These are phyloP conservation scores for Murraya paniculata DNA, from an alignment of 345 rosid species.

Conservation along the genomic window DNA sequence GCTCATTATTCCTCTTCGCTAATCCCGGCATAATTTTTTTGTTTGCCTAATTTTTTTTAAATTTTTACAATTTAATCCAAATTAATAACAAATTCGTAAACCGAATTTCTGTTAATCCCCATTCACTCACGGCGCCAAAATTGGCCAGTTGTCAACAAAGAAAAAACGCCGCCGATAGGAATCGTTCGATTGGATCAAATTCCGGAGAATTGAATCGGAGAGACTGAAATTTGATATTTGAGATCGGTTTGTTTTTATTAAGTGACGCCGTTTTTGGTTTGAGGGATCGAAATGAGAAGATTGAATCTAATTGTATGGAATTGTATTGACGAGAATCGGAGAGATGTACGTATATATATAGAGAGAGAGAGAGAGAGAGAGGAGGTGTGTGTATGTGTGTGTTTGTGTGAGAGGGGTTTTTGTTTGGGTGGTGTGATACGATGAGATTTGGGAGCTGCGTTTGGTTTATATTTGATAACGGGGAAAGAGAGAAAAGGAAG, in stretches of 20 bases:
- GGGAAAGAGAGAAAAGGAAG: background rate
- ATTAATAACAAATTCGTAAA: slow-evolving; percentile 25
- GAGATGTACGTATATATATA: too few relatives aligned
- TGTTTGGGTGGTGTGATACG: background rate
- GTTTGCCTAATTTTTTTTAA: slow-evolving; percentile 2
- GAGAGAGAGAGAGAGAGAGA: too few relatives aligned
- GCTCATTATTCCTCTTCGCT: slow-evolving; percentile 58
- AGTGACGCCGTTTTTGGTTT: background rate
- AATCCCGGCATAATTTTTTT: slow-evolving; percentile 70
- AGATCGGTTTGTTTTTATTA: too few relatives aligned
- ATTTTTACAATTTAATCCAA: slow-evolving; percentile 19
- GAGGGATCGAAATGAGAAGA: background rate
- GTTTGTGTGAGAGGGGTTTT: background rate
- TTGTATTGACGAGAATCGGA: background rate
- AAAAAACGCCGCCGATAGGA: slow-evolving; percentile 19
- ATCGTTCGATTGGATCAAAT: slow-evolving; percentile 3
- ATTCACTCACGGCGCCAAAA: slow-evolving; percentile 22
- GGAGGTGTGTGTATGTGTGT: background rate
- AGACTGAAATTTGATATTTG: background rate
- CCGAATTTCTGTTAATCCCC: slow-evolving; percentile 16
- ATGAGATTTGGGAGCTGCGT: background rate
- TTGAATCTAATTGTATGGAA: background rate
- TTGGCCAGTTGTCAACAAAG: background rate
- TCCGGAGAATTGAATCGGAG: background rate
- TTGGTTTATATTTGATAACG: background rate